Conservation (phyloP, 805 yeast species). For the Clavispora carvajalis region DNA sequence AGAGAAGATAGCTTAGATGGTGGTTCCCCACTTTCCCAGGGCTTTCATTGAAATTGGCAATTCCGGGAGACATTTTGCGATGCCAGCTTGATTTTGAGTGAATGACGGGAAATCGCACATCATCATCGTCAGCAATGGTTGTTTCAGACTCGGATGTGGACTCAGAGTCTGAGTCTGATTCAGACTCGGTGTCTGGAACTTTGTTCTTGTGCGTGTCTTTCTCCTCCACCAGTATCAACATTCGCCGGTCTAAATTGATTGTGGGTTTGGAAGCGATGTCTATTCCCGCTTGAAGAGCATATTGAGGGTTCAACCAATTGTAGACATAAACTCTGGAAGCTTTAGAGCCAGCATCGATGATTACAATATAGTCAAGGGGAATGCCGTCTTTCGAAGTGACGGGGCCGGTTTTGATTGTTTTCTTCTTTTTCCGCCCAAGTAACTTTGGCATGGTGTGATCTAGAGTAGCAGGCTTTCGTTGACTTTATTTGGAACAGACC, state of each 20-base stretch:
- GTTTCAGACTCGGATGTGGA: constrained; percentile 4
- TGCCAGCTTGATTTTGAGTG: constrained; percentile 41
- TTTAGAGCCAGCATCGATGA: constrained; percentile 62
- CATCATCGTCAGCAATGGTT: constrained; percentile 3
- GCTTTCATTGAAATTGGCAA: constrained; percentile 43
- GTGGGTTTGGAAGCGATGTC: constrained; percentile 9
- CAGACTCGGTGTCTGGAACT: constrained; percentile 3
- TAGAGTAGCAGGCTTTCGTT: background rate
- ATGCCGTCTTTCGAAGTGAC: constrained; percentile 35
- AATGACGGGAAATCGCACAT: constrained; percentile 23
- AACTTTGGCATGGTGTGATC: background rate
- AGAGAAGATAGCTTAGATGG: constrained; percentile 46
- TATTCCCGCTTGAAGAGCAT: constrained; percentile 19
- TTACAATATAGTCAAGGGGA: constrained; percentile 56
- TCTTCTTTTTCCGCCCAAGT: constrained; percentile 4
- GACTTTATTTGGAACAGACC: background rate
- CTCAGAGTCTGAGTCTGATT: constrained; percentile 6
- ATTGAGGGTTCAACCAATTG: constrained; percentile 44
- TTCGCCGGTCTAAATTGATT: constrained; percentile 4
- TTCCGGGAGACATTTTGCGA: constrained; percentile 51
- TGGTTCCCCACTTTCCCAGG: constrained; percentile 49
- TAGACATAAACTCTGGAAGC: constrained; percentile 61
- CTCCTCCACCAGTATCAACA: constrained; percentile 5
- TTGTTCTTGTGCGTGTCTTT: constrained; percentile 1
- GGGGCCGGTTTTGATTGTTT: constrained; percentile 23